Evolutionary conservation across 176 grass and related monocot genomes (phyloP), one percentile per base, ranked within the genome.

Genomic region (Saccharum officinarum): DNA sequence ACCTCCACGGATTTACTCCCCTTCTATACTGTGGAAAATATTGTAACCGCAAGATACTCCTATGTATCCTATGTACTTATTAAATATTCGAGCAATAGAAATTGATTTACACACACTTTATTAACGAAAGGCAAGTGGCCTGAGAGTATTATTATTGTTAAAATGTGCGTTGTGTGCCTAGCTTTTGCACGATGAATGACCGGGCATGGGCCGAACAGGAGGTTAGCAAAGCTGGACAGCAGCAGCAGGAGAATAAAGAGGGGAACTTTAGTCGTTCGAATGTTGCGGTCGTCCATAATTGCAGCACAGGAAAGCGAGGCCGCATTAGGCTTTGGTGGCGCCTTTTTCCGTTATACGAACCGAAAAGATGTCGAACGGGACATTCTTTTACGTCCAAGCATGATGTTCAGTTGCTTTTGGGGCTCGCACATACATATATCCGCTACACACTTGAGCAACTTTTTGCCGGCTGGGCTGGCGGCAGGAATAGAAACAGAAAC

Each of bases 251-350:
- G 12, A 54, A 49, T 76, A 71, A 62, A 76, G 61, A 77, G 39
- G 36, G 23, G 25, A 39, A 39, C 83, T 77, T 89, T 77, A 86
- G 83, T 82, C 5, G 72, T 77, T 90, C 3, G 17, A 61, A 38
- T 85, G 83, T 69, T 81, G 62, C 70, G 18, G 23, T 50, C 82
- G n/a, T 68, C 20, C 75, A 76, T 89, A 70, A 81, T 76, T 50
- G 60, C 39, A 22, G 12, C 61, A 85, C 39, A 13, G 30, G 70
- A 55, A 80, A 80, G n/a, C 42, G 16, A 26, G 45, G 28, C 6
- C 0, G 6, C 67, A 4, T 11, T 11, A 12, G 31, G 3, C 63
- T 50, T 36, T 67, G 41, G 10, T 20, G 18, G n/a, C 8, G 22
- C 41, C n/a, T 9, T 41, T 57, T 55, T 1, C 40, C 16, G 73